Evolutionary conservation across 176 grass and related monocot species (phyloP).

Genomic region (Aegilops tauschii): DNA sequence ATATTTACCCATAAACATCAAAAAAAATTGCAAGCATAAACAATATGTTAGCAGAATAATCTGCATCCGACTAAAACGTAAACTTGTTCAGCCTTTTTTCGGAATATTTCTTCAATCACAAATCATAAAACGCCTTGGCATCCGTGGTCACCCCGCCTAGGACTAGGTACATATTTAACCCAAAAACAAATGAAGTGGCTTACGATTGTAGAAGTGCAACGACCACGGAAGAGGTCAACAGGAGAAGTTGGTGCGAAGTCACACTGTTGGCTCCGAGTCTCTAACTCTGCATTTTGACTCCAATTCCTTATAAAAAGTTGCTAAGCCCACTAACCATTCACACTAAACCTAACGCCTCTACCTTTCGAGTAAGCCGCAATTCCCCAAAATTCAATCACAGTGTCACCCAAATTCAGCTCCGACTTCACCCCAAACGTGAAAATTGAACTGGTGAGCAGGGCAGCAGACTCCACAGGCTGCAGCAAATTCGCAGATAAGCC

Average conservation of each 20-base stretch:
- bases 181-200: background rate
- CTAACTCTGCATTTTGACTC: constrained; percentile 26
- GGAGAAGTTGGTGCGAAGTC: constrained; percentile 30
- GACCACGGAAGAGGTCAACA: constrained; percentile 31
- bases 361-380: background rate
- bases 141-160: background rate
- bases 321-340: background rate
- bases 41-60: background rate
- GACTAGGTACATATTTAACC: constrained; percentile 2
- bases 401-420: background rate
- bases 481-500: background rate
- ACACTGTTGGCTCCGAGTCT: constrained; percentile 14
- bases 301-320: background rate
- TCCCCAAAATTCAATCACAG: constrained; percentile 16
- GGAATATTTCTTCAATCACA: constrained; percentile 18
- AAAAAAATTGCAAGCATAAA: constrained; percentile 1
- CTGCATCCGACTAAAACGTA: background rate
- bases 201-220: background rate
- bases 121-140: constrained; percentile 16
- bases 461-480: background rate
- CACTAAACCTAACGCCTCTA: background rate
- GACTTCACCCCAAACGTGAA: background rate
- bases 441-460: background rate
- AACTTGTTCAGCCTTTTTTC: background rate
- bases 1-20: background rate